Evolutionary conservation across 2,329 filamentous ascomycete genomes (phyloP), one percentile per base, ranked within the genome.

Genomic region (Apiospora marii): DNA sequence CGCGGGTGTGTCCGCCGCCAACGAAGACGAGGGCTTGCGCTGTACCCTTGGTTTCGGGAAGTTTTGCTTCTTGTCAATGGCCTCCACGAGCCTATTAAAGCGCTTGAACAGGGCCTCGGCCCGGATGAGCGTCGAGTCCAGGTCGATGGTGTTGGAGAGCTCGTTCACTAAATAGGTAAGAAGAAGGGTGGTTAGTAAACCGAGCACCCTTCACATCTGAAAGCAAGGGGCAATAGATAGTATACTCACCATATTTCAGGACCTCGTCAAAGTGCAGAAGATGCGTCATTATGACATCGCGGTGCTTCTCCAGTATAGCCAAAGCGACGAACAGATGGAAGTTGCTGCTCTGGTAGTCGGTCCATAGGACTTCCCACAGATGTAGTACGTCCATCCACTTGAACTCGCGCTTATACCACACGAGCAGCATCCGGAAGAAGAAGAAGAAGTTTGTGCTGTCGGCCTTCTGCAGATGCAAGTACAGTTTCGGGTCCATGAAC

Each of bases 371-470:
- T 82, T 99, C 96, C 96, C 96, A 99, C 4, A 99, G 85, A 24
- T 93, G 90, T 46, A 98, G 85, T 14, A 98, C 91, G 79, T 98
- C 95, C 68, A 88, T 82, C 94, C 96, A 99, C 76, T 91, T 89
- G 78, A 99, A 99, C 83, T 99, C 96, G 68, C 96, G 92, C 86
- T 99, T 99, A 83, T 96, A 99, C 96, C 96, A 99, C 13, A 99
- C 96, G 1, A 99, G 87, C 46, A 99, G 87, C 96, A 98, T 98
- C 73, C 96, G 93, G 90, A 98, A 99, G 87, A 99, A 98, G 86
- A 99, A 99, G 84, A 99, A 99, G 83, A 99, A 99, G 82, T 99
- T 99, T 34, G 96, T 99, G 79, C 93, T 97, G 79, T 99, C 97
- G 27, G 95, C 94, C 22, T 90, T 92, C 81, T 97, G 91, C 0